Evolutionary conservation across 2,329 filamentous ascomycete genomes (phyloP), one percentile per base, ranked within the genome.

Genomic region (Ophiostoma angusticollis): DNA sequence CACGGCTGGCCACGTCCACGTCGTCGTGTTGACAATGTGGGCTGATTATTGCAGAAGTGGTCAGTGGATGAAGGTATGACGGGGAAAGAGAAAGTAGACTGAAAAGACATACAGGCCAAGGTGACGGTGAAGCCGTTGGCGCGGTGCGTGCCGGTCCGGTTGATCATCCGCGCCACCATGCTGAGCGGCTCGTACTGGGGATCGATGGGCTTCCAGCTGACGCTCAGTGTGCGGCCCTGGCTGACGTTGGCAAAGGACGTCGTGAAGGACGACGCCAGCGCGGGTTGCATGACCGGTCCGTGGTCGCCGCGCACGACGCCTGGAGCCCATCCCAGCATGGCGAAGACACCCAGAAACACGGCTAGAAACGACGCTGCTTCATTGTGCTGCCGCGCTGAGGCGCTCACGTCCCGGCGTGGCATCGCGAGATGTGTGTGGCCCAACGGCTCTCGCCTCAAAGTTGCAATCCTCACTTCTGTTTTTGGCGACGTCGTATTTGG

Each of bases 161-260:
- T 49, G 32, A 55, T 50, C 24, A 53, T 36, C 35, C 49, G 46
- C 21, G 45, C 49, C 11, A 45, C 49, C 37, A 55, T 44, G 31
- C 25, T 45, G 22, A 54, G 39, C 17, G 52, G 52, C 24, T 49
- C 46, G 31, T 48, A 41, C 25, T 48, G 33, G 9, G 47, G 21
- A 16, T 42, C 40, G 7, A 49, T 41, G 6, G 21, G 37, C 8
- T 46, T 45, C 52, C 52, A 55, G 4, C 37, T 36, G 34, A 54
- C 27, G n/a, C 17, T 13, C 9, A 52, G 22, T 18, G 30, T 23
- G 16, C 39, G 39, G 12, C 51, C 49, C 17, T 42, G 42, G 6
- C 39, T 45, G 31, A 54, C 33, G 28, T 40, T 39, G 22, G 41
- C 41, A 35, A 54, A 55, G 5, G 49, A 46, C 38, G 46, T 53